A percentile compares a stretch with the other conserved stretches of the same genome.
These are phyloP conservation scores for Orobanche coerulescens DNA, from an alignment of 257 asterid species.

Conservation along the genomic window DNA sequence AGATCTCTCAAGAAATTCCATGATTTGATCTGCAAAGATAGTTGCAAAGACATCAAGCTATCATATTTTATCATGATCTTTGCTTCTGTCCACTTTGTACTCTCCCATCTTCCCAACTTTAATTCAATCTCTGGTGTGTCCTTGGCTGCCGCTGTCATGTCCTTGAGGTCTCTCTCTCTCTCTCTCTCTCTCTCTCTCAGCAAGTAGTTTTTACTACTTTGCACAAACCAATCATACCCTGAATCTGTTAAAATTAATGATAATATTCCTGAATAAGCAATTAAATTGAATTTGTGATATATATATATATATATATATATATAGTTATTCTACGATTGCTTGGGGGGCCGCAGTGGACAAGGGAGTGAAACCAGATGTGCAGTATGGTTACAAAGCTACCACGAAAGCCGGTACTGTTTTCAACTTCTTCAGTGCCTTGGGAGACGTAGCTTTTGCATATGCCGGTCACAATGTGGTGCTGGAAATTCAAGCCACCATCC, in stretches of 20 bases:
- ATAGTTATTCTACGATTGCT: conserved; percentile 82
- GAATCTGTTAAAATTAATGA: no score
- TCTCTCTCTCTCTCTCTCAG: no score
- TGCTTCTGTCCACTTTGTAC: conserved; percentile 87
- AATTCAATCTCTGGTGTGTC: conserved; percentile 86
- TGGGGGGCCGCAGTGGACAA: conserved; percentile 73
- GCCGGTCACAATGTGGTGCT: conserved; percentile 94
- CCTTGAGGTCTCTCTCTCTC: conserved; percentile 42
- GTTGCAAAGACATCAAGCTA: conserved; percentile 47
- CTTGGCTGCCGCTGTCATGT: conserved; percentile 92
- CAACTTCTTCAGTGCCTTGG: conserved; percentile 67
- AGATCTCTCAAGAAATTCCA: conserved; percentile 68
- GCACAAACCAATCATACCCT: no score
- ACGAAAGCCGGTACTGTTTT: conserved; percentile 55
- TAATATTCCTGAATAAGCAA: no score
- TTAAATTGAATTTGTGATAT: no score
- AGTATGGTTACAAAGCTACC: conserved; percentile 57
- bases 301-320: no score
- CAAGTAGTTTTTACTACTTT: no score
- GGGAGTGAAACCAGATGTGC: conserved; percentile 51
- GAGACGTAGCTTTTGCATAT: conserved; percentile 88
- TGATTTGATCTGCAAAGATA: conserved; percentile 32
- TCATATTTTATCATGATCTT: conserved; percentile 80
- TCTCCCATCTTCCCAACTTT: conserved; percentile 88
- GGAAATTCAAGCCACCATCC: conserved; percentile 89